Evolutionary conservation across 257 asterid species (phyloP), one percentile per base, ranked within the genome.

Genomic region (Schizonepeta tenuifolia): DNA sequence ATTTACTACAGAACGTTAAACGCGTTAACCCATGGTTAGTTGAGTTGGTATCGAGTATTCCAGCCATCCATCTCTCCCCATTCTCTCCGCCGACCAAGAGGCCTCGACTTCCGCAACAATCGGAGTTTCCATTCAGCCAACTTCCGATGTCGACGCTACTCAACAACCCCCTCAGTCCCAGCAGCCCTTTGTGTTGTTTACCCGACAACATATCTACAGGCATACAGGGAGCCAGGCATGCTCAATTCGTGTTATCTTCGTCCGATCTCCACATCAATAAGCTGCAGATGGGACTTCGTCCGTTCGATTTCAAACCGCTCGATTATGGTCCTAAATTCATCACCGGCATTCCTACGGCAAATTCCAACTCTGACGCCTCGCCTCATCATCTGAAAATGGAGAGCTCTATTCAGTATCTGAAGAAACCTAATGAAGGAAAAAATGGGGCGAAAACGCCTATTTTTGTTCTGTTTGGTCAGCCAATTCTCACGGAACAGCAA

Each of bases 161-260:
- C 6, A 68, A 55, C 74, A 83, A 86, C 81, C 89, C 90, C 73
- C 82, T 83, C 73, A 91, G 90, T 73, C 96, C 92, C 65, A 89
- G 85, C 89, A 87, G 96, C 76, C 92, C 90, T 68, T 79, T 89
- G 82, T 84, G 85, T 78, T 84, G 86, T 87, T 78, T 82, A 61
- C 82, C 85, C 11, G 89, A 86, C 88, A 85, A 77, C 83, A 78
- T 89, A 21, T 79, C 86, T 77, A 79, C 97, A 78, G 95, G 95
- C 88, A 83, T 89, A 87, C 97, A 91, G 97, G 97, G 97, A 89
- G 96, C 95, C 97, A 91, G 97, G 96, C 97, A 89, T 82, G 80
- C 87, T 80, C 89, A 84, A 54, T 82, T 71, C 40, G 76, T 85
- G 72, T 72, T 79, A 79, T 68, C 87, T 47, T 79, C 90, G 21